Evolutionary conservation across 2,329 filamentous ascomycete species (phyloP).

Genomic region (Claviceps sorghi): DNA sequence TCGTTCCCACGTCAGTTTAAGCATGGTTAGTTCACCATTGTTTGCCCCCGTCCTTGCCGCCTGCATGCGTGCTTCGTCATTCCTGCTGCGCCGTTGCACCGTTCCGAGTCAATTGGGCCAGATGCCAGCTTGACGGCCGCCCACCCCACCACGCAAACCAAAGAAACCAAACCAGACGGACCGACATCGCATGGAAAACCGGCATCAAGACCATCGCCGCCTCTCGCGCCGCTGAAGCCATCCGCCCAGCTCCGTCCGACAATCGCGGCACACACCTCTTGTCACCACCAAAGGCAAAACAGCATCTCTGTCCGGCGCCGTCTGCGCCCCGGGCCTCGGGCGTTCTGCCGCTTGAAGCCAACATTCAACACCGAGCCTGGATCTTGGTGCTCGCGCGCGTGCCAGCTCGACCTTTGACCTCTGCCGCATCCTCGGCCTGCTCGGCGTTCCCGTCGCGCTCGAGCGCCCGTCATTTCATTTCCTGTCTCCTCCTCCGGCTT

Average conservation of each 20-base stretch:
- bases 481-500: background rate
- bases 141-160: background rate
- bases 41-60: too few species aligned
- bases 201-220: background rate
- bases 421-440: background rate
- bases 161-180: background rate
- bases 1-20: too few species aligned
- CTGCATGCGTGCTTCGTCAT: background rate
- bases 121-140: background rate
- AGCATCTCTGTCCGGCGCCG: background rate
- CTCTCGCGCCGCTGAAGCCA: background rate
- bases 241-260: background rate
- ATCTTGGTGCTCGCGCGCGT: background rate
- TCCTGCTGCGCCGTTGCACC: background rate
- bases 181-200: background rate
- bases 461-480: background rate
- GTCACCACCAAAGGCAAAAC: background rate
- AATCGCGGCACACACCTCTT: background rate
- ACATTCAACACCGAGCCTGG: background rate
- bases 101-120: background rate
- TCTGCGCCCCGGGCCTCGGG: background rate
- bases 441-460: background rate
- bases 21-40: too few species aligned
- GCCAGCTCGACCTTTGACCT: background rate
- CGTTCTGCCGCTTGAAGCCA: background rate